These are phyloP conservation scores for Helicostylum pulchrum DNA, from an alignment of 192 early-diverging fungal species.

Conservation along the genomic window DNA sequence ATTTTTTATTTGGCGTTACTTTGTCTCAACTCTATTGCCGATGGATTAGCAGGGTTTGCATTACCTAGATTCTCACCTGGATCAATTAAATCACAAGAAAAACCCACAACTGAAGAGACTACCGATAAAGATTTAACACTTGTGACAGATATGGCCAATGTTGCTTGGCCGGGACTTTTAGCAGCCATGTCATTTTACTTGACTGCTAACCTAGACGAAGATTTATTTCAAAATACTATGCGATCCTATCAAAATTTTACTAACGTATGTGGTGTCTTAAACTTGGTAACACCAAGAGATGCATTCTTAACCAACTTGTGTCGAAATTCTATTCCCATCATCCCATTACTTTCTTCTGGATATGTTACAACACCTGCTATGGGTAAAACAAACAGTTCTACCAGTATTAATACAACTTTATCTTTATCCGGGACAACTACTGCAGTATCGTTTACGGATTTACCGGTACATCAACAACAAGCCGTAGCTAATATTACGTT, in stretches of 20 bases:
- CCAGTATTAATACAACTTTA: constrained; percentile 5
- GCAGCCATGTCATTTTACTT: constrained; percentile 74
- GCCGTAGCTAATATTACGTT: constrained; percentile 43
- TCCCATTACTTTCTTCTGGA: constrained; percentile 35
- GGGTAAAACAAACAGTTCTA: not conserved
- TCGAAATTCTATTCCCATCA: constrained; percentile 74
- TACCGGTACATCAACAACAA: constrained; percentile 34
- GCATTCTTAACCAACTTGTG: constrained; percentile 84
- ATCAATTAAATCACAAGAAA: constrained; percentile 14
- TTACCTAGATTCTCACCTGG: constrained; percentile 56
- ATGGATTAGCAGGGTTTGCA: constrained; percentile 63
- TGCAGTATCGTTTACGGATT: constrained; percentile 26
- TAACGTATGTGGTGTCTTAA: constrained; percentile 76
- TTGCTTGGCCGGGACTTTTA: constrained; percentile 77
- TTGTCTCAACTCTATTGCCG: constrained; percentile 65
- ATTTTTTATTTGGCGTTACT: constrained; percentile 75
- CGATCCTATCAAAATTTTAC: constrained; percentile 73
- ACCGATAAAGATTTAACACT: constrained; percentile 36
- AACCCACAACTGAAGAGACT: not conserved
- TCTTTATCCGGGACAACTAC: not conserved
- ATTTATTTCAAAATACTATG: constrained; percentile 71
- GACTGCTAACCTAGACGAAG: constrained; percentile 77
- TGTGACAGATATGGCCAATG: constrained; percentile 75
- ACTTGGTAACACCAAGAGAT: constrained; percentile 76
- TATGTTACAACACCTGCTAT: not conserved